These are phyloP conservation scores for Candida ficus DNA, from an alignment of 805 yeast species.

Conservation along the genomic window DNA sequence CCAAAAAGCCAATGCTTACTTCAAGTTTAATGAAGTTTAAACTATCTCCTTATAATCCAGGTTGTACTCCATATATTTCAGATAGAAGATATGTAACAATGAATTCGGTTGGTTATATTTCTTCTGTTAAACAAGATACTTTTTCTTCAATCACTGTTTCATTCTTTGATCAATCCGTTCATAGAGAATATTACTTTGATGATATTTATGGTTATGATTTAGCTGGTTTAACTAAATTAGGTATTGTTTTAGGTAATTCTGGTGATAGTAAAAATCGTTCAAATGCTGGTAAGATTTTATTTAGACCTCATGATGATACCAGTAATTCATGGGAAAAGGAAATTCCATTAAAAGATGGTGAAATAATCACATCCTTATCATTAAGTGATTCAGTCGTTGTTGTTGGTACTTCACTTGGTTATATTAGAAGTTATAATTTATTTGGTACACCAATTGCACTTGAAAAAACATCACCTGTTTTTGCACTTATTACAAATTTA, in stretches of 20 bases:
- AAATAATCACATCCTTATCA: slow-evolving; percentile 63
- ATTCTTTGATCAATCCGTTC: slow-evolving; percentile 73
- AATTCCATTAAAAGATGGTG: slow-evolving; percentile 46
- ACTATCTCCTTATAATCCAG: slow-evolving; percentile 71
- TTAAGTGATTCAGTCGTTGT: slow-evolving; percentile 56
- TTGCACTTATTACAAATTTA: slow-evolving; percentile 37
- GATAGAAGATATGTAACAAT: slow-evolving; percentile 76
- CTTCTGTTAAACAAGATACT: slow-evolving; percentile 59
- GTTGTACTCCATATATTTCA: slow-evolving; percentile 74
- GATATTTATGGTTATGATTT: slow-evolving; percentile 69
- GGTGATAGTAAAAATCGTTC: slow-evolving; percentile 29
- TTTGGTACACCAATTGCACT: slow-evolving; percentile 70
- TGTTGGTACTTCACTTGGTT: slow-evolving; percentile 74
- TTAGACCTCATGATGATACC: slow-evolving; percentile 63
- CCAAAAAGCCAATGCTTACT: slow-evolving; percentile 9
- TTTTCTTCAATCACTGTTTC: slow-evolving; percentile 77
- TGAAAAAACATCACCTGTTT: slow-evolving; percentile 67
- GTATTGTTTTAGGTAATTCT: slow-evolving; percentile 56
- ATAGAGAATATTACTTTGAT: slow-evolving; percentile 80
- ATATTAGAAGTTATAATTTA: slow-evolving; percentile 61
- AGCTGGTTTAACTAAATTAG: slow-evolving; percentile 66
- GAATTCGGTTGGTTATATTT: slow-evolving; percentile 75
- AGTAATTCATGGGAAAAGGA: slow-evolving; percentile 67
- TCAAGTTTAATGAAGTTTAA: slow-evolving; percentile 22
- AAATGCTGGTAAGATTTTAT: slow-evolving; percentile 43